Conservation (phyloP, 495 filamentous ascomycete species). For the Talaromyces adpressus region DNA sequence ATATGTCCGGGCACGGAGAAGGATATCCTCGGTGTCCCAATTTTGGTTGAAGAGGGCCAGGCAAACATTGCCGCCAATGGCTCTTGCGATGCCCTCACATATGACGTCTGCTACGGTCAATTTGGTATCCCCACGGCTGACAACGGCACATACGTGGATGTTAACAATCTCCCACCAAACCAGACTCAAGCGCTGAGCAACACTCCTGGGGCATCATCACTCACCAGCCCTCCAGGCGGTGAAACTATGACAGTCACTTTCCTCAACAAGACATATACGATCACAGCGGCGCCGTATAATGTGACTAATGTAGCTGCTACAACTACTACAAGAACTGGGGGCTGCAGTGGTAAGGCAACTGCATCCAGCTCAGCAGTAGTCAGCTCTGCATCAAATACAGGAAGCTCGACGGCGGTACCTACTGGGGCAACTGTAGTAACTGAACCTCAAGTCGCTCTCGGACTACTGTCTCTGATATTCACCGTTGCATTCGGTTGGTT, state of each 20-base stretch:
- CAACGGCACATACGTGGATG: slow-evolving; percentile 7
- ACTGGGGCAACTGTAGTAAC: not conserved
- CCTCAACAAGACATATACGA: not conserved
- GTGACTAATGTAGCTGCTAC: not conserved
- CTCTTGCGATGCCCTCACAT: not conserved
- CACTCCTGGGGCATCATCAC: not conserved
- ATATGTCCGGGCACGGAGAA: not conserved
- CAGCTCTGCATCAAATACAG: not conserved
- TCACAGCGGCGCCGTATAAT: not conserved
- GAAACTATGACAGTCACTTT: slow-evolving; percentile 4
- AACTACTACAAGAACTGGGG: not conserved
- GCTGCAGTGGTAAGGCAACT: not conserved
- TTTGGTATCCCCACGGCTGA: slow-evolving; percentile 6
- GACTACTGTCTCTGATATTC: not conserved
- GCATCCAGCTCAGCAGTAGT: not conserved
- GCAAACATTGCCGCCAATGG: not conserved
- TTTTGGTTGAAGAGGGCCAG: not conserved
- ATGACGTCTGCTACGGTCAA: not conserved
- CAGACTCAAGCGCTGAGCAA: slow-evolving; percentile 6
- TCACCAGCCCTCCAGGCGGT: slow-evolving; percentile 8
- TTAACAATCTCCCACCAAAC: slow-evolving; percentile 3
- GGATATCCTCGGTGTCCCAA: not conserved
- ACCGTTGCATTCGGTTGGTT: not conserved
- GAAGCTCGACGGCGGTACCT: not conserved
- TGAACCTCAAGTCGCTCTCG: not conserved